These are phyloP conservation scores for Candida mattraensis DNA, from an alignment of 805 yeast genomes.

Conservation along the genomic window DNA sequence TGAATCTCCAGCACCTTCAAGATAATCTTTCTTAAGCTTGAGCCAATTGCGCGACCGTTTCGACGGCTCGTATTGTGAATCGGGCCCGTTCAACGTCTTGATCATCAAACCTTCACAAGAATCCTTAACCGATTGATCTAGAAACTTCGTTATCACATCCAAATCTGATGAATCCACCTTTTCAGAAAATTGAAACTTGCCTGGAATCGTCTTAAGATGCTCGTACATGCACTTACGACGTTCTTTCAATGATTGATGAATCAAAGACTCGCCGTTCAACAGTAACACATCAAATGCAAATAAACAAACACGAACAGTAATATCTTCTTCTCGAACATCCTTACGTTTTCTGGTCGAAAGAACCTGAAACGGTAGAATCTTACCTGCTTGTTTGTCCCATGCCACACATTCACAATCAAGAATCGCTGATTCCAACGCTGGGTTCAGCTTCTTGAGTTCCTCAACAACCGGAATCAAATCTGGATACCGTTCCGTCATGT, in stretches of 20 bases:
- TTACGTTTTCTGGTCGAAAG: slow-evolving; percentile 92
- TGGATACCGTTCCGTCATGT: slow-evolving; percentile 95
- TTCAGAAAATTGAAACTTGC: slow-evolving; percentile 82
- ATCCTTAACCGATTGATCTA: slow-evolving; percentile 86
- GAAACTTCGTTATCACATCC: slow-evolving; percentile 75
- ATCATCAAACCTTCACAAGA: slow-evolving; percentile 97
- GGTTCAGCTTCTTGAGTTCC: slow-evolving; percentile 37
- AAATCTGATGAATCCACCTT: slow-evolving; percentile 65
- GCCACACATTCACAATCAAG: slow-evolving; percentile 98
- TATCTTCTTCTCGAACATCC: slow-evolving; percentile 83
- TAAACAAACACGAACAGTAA: slow-evolving; percentile 86
- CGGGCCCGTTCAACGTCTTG: slow-evolving; percentile 77
- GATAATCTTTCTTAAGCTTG: slow-evolving; percentile 90
- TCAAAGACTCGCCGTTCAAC: slow-evolving; percentile 68
- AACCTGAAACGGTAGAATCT: slow-evolving; percentile 90
- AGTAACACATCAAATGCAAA: slow-evolving; percentile 88
- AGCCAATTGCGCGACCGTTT: slow-evolving; percentile 95
- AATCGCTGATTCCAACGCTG: slow-evolving; percentile 57
- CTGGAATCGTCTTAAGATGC: slow-evolving; percentile 60
- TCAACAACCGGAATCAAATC: slow-evolving; percentile 73
- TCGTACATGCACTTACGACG: slow-evolving; percentile 63
- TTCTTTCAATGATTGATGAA: slow-evolving; percentile 64
- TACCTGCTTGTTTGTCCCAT: slow-evolving; percentile 77
- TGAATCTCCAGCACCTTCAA: slow-evolving; percentile 95
- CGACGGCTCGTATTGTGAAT: slow-evolving; percentile 88